These are phyloP conservation scores for Lipomyces orientalis DNA, from an alignment of 805 yeast genomes.

Conservation along the genomic window DNA sequence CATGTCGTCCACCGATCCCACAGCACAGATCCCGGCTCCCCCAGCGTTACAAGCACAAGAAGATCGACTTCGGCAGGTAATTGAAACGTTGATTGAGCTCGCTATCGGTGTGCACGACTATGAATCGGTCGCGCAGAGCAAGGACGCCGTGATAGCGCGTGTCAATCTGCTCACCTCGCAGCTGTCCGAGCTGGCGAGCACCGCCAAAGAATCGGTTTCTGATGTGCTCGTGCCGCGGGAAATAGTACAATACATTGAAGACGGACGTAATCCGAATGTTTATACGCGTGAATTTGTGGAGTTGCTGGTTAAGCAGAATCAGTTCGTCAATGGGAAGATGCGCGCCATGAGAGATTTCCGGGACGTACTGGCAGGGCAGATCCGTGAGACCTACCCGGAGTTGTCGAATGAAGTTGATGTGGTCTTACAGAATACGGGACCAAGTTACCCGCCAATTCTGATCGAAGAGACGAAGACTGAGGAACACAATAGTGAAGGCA, in stretches of 20 bases:
- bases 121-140: conserved; percentile 84
- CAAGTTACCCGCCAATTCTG: conserved; percentile 1
- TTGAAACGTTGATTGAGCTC: conserved; percentile 83
- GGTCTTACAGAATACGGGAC: conserved; percentile 29
- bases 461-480: background rate
- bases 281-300: conserved; percentile 97
- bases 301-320: conserved; percentile 87
- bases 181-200: conserved; percentile 21
- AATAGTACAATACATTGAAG: conserved; percentile 89
- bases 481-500: background rate
- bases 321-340: conserved; percentile 84
- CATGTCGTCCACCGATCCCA: conserved; percentile 21
- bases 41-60: conserved; percentile 31
- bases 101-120: conserved; percentile 94
- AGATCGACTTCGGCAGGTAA: conserved; percentile 56
- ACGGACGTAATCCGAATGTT: conserved; percentile 95
- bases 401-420: conserved; percentile 56
- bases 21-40: conserved; percentile 20
- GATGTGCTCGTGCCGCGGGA: conserved; percentile 63
- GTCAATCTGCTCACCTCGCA: conserved; percentile 36
- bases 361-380: conserved; percentile 69
- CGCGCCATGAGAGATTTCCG: conserved; percentile 61
- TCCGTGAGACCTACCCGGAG: conserved; percentile 80
- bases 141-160: conserved; percentile 56
- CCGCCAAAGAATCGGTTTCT: conserved; percentile 29